phyloP scores from a whole-genome alignment of 495 filamentous ascomycete species.

The Aspergillus cristatus region DNA sequence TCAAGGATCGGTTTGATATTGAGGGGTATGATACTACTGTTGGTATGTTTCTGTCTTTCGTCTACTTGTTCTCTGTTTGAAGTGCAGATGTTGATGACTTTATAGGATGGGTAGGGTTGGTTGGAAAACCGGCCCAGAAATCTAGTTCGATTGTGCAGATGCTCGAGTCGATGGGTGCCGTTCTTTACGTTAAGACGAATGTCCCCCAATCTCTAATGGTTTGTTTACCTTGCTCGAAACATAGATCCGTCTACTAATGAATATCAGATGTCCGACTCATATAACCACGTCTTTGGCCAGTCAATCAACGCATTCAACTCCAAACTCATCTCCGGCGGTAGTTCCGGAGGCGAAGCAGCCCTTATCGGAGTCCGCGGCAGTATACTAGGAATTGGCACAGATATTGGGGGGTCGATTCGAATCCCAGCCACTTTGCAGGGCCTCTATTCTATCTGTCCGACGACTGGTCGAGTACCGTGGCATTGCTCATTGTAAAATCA shows the following conservation, averaged over 20 bases:
- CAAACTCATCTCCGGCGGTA: conserved; percentile 50
- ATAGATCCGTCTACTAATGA: not conserved
- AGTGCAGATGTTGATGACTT: not conserved
- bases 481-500: conserved; percentile 32
- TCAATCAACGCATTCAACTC: conserved; percentile 51
- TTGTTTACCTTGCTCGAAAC: not conserved
- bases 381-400: conserved; percentile 57
- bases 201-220: conserved; percentile 46
- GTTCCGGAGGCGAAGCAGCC: conserved; percentile 58
- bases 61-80: not conserved
- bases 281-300: conserved; percentile 35
- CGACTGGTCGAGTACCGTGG: conserved; percentile 46
- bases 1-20: conserved; percentile 59
- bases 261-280: conserved; percentile 46
- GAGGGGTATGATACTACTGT: conserved; percentile 44
- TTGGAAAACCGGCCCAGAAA: conserved; percentile 19
- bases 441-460: conserved; percentile 58
- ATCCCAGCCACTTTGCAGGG: conserved; percentile 56
- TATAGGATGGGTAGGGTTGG: conserved; percentile 30
- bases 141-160: conserved; percentile 22
- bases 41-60: conserved; percentile 16
- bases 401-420: conserved; percentile 60
- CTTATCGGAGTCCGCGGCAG: conserved; percentile 51
- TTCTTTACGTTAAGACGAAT: conserved; percentile 57
- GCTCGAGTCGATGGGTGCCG: conserved; percentile 32